These are phyloP conservation scores for Chamaecyparis obtusa DNA, from an alignment of 75 land plant species.

Conservation along the genomic window DNA sequence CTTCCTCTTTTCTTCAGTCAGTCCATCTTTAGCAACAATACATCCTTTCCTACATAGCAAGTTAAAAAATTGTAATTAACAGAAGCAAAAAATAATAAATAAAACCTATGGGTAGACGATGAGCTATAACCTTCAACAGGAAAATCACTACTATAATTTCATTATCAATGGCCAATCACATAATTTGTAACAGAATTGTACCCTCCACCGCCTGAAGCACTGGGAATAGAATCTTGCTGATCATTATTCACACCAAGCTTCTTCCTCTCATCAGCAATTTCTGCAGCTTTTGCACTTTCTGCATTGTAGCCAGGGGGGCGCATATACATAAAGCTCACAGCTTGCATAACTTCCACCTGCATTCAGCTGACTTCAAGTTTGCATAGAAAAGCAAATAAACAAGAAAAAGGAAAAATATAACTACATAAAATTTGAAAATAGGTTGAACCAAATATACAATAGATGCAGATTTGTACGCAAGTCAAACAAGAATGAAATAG, in stretches of 20 bases:
- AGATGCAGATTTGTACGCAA: neutral
- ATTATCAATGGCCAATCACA: neutral
- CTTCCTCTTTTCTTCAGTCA: conserved; percentile 47
- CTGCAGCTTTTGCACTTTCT: conserved; percentile 98
- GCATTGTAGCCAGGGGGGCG: conserved; percentile 98
- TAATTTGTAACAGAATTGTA: neutral
- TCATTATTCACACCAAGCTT: conserved; percentile 19
- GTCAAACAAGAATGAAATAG: neutral
- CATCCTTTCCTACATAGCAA: neutral
- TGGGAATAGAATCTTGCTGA: conserved; percentile 17
- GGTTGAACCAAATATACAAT: neutral
- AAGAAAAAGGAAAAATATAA: conserved; percentile 4
- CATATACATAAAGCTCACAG: conserved; percentile 97
- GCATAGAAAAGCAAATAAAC: neutral
- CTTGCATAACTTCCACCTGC: conserved; percentile 87
- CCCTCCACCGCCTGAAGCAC: conserved; percentile 13
- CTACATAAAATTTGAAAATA: neutral
- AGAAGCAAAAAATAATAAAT: neutral
- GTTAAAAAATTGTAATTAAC: neutral
- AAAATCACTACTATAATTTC: neutral
- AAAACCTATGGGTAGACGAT: neutral
- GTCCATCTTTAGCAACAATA: neutral
- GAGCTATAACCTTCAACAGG: neutral
- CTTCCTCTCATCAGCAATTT: conserved; percentile 75
- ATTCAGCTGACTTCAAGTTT: neutral